Percentiles rank a stretch among this genome's conserved stretches.
These are phyloP conservation scores for Suhomyces canberraensis DNA, from an alignment of 805 yeast genomes.

Conservation along the genomic window DNA sequence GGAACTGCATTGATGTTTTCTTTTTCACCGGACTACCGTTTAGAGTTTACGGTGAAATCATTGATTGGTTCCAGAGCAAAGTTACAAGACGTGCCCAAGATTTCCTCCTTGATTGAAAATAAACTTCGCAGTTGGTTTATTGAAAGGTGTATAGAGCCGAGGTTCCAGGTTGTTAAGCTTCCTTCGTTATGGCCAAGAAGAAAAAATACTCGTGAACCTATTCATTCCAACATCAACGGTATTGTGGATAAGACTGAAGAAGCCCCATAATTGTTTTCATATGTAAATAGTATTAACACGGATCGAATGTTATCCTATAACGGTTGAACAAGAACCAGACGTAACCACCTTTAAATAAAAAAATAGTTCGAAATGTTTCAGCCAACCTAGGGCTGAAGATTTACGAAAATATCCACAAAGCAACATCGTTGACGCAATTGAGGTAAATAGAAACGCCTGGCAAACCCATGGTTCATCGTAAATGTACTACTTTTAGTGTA, in stretches of 20 bases:
- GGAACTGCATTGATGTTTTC: constrained; percentile 83
- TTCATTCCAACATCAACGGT: constrained; percentile 11
- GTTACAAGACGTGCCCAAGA: constrained; percentile 88
- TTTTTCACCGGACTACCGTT: constrained; percentile 84
- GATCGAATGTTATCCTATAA: too few species aligned
- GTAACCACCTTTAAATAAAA: too few species aligned
- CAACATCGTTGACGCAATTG: too few species aligned
- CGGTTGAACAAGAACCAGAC: too few species aligned
- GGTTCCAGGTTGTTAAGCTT: constrained; percentile 77
- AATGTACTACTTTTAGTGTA: too few species aligned
- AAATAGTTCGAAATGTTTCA: too few species aligned
- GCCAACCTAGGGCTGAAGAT: too few species aligned
- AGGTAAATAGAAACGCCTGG: too few species aligned
- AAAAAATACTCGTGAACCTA: constrained; percentile 34
- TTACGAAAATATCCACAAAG: too few species aligned
- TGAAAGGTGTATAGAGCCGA: constrained; percentile 91
- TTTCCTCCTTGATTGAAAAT: constrained; percentile 78
- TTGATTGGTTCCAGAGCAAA: constrained; percentile 91
- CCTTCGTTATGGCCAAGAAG: constrained; percentile 84
- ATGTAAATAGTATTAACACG: background rate
- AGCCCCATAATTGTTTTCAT: background rate
- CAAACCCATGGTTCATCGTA: too few species aligned
- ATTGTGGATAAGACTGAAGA: constrained; percentile 17
- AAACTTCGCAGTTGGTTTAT: constrained; percentile 84
- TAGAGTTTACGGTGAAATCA: constrained; percentile 86